Base-by-base conservation (phyloP, 1,284 basidiomycete genomes). In the Trametes pubescens region DNA sequence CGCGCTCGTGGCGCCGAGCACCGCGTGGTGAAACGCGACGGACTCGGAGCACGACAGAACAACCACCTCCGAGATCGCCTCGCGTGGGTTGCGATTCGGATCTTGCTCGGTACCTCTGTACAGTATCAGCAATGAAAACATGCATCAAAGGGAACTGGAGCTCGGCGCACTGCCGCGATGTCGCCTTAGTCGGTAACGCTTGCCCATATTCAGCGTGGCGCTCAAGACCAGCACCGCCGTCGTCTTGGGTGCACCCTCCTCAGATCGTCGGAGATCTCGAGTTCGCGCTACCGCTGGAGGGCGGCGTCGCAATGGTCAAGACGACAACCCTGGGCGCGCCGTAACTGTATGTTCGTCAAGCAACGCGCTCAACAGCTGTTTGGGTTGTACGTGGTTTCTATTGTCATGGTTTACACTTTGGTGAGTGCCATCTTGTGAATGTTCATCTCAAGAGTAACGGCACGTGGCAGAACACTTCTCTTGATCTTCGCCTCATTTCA, bases 81-180 rank as follows among this genome's bases (percentile, higher is more conserved):
- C 14, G 26, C 40, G 13, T 18, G n/a, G 16, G 11, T 29, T 8
- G 34, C 26, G 37, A n/a, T 14, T 29, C 3, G 11, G 14, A 21
- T n/a, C 14, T 5, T 32, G 38, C 24, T 14, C 13, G 38, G 8
- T 32, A 32, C 29, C 29, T 8, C 29, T 32, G 29, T 8, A 3
- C 8, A 16, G 11, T 18, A 59, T 52, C 48, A 44, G 13, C 40
- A 38, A 35, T n/a, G 32, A 43, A 37, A 47, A 29, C 11, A 21
- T 9, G n/a, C 40, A 52, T 59, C 57, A 35, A 13, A n/a, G 57
- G 48, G 38, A 35, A 48, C 18, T 18, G 11, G 34, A n/a, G 46
- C 51, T 53, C 10, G 51, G 46, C 59, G 59, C 59, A 60, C 44
- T 38, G 59, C 52, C 59, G 59, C 47, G 21, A 55, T 61, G 59